These are phyloP conservation scores for Triticum aestivum DNA, from an alignment of 176 grass and related monocot genomes.

Conservation along the genomic window IWGSC_CS_RefSeq_v2.1 NC_057808.1:461752841-461753340, in stretches of 20 bases:
- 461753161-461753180: constrained; percentile 84
- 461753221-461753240: constrained; percentile 52
- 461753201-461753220: constrained; percentile 90
- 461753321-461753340: constrained; percentile 91
- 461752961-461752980: not conserved
- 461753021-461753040: not conserved
- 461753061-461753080: constrained; percentile 23
- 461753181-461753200: constrained; percentile 98
- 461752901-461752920: constrained; percentile 1
- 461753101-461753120: constrained; percentile 6
- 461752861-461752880: constrained; percentile 6
- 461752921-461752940: constrained; percentile 1
- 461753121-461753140: constrained; percentile 22
- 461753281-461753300: constrained; percentile 13
- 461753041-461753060: not conserved
- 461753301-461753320: constrained; percentile 69
- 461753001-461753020: constrained; percentile 33
- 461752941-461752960: constrained; percentile 7
- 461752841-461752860: constrained; percentile 88
- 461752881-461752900: constrained; percentile 31
- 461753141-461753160: constrained; percentile 46
- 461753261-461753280: not conserved
- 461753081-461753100: constrained; percentile 3
- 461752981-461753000: constrained; percentile 10
- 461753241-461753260: constrained; percentile 20